Evolutionary conservation across 1,284 basidiomycete genomes (phyloP), one percentile per base, ranked within the genome.

Genomic region (Porodaedalea pini): DNA sequence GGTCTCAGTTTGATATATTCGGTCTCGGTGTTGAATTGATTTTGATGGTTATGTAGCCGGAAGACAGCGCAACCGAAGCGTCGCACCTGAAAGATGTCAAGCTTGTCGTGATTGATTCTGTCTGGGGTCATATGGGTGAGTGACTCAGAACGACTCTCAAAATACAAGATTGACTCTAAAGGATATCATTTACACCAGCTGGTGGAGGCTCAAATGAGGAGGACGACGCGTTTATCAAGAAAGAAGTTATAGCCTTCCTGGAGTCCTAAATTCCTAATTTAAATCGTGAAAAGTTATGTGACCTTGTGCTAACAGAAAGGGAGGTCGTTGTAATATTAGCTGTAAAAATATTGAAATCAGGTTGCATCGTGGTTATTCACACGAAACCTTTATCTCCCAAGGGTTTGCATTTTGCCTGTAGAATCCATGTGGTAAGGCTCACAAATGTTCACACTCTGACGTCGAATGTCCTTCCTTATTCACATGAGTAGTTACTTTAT

Each of bases 71-170:
- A 59, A 70, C 67, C 29, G 81, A 85, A 62, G 69, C 83, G 17
- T 66, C 65, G 19, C 69, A 73, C 53, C 65, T 83, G 69, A 68
- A 71, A 39, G 69, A 67, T 25, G 73, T 78, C 2, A 73, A 70
- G 52, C 70, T 83, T 2, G 72, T 77, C 4, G 69, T 83, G 1
- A 81, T 83, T 39, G 71, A 78, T 56, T 81, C 81, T 8, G 72
- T 78, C 10, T 82, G 81, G 80, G 81, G 82, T 3, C 82, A 85
- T 67, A 71, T 78, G 70, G 76, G 81, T 80, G 54, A 55, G 77
- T 47, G 15, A 19, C 52, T 44, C 15, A 29, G 19, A 37, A 44
- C 32, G 48, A 43, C 6, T 27, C 55, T 10, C 49, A 0, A 13
- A 43, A 13, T 39, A n/a, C 13, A 51, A 7, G 5, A 13, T 6